phyloP scores from a whole-genome alignment of 441 rosid genomes.

The Brassica balearica region DNA sequence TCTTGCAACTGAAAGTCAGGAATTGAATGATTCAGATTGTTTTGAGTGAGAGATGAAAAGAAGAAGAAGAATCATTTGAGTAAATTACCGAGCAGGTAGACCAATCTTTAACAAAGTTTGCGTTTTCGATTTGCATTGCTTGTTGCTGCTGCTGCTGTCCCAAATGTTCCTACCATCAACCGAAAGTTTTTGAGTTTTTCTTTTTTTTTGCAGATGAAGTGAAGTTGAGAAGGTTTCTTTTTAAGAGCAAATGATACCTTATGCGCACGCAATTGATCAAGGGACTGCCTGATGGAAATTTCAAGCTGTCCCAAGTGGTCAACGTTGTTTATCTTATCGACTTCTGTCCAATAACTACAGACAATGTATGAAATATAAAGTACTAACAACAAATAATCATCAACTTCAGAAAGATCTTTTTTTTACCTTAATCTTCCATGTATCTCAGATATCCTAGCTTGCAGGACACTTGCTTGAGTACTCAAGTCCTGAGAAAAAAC shows the following conservation, averaged over 20 bases:
- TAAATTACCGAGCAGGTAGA: slow-evolving; percentile 41
- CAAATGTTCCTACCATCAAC: slow-evolving; percentile 65
- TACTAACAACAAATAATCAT: slow-evolving; percentile 14
- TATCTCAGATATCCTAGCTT: slow-evolving; percentile 63
- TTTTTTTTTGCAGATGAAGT: background rate
- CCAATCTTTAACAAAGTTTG: slow-evolving; percentile 60
- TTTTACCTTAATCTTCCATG: slow-evolving; percentile 58
- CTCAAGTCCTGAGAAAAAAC: slow-evolving; percentile 55
- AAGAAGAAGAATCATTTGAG: slow-evolving; percentile 20
- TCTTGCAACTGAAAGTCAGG: slow-evolving; percentile 58
- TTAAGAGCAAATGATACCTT: slow-evolving; percentile 53
- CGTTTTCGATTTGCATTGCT: slow-evolving; percentile 64
- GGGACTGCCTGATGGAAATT: slow-evolving; percentile 64
- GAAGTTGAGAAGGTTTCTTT: background rate
- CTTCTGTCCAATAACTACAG: slow-evolving; percentile 72
- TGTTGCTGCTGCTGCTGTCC: slow-evolving; percentile 61
- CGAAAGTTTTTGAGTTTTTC: background rate
- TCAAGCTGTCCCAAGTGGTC: slow-evolving; percentile 77
- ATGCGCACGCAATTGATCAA: slow-evolving; percentile 61
- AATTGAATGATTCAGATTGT: slow-evolving; percentile 17
- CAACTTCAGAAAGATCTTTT: slow-evolving; percentile 2
- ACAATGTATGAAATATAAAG: slow-evolving; percentile 34
- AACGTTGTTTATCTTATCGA: slow-evolving; percentile 61
- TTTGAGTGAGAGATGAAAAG: slow-evolving; percentile 13
- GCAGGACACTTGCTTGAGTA: slow-evolving; percentile 61